phyloP scores from a whole-genome alignment of 106 monocot species.

The Xerophyta viscosa region DNA sequence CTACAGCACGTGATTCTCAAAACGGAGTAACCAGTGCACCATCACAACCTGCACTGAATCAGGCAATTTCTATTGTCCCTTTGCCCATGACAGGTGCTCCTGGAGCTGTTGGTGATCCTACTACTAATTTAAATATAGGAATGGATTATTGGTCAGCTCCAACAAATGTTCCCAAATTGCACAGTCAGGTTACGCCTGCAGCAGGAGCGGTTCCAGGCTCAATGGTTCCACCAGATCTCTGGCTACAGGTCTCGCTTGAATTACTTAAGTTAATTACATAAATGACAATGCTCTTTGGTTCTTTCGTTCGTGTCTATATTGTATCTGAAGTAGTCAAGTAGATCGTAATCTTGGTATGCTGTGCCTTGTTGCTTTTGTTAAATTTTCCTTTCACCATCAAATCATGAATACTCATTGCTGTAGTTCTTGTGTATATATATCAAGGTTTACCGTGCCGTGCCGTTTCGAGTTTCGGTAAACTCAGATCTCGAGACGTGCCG shows the following conservation, averaged over 20 bases:
- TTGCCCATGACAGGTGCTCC: slow-evolving; percentile 24
- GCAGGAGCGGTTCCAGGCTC: slow-evolving; percentile 28
- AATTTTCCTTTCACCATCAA: too few species aligned
- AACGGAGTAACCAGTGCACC: slow-evolving; percentile 37
- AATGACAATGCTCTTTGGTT: not conserved
- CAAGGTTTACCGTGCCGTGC: too few species aligned
- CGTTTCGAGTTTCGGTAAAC: too few species aligned
- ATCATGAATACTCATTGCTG: too few species aligned
- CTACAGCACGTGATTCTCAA: slow-evolving; percentile 24
- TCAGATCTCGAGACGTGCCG: too few species aligned
- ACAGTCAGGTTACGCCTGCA: slow-evolving; percentile 40
- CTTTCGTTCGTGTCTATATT: not conserved
- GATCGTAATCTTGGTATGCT: too few species aligned
- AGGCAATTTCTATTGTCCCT: slow-evolving; percentile 39
- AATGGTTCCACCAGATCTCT: slow-evolving; percentile 48
- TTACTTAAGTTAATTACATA: too few species aligned
- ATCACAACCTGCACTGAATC: slow-evolving; percentile 34
- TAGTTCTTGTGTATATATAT: too few species aligned
- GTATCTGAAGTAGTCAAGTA: not conserved
- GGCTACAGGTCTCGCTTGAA: slow-evolving; percentile 43
- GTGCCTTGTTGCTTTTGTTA: too few species aligned
- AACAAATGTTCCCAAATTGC: slow-evolving; percentile 22
- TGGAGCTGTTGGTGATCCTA: slow-evolving; percentile 34
- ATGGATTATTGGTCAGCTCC: slow-evolving; percentile 74
- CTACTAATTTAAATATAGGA: slow-evolving; percentile 76